Conservation (phyloP, 164 flowering plant genomes). For the Dillenia suffruticosa region DNA sequence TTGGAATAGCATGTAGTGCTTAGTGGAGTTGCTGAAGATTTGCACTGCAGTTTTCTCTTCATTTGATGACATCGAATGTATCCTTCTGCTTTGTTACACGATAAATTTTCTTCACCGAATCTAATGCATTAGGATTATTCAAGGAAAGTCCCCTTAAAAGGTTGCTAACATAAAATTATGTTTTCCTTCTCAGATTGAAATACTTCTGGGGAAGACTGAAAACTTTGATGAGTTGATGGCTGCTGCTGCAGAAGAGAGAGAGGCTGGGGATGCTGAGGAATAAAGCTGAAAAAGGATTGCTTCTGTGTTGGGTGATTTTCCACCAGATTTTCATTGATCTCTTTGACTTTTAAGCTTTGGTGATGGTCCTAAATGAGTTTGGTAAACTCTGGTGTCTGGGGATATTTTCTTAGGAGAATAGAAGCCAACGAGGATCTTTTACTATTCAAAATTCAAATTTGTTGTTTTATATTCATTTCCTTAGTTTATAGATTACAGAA, state of each 20-base stretch:
- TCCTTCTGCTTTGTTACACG: too few species aligned
- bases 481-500: too few species aligned
- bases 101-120: too few species aligned
- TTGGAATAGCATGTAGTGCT: too few species aligned
- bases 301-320: not conserved
- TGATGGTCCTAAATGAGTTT: conserved; percentile 5
- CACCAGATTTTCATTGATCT: not conserved
- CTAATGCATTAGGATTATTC: too few species aligned
- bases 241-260: conserved; percentile 68
- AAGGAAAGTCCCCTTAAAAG: not conserved
- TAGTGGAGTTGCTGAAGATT: too few species aligned
- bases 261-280: conserved; percentile 40
- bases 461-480: not conserved
- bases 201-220: conserved; percentile 68
- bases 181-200: conserved; percentile 58
- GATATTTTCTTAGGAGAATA: conserved; percentile 8
- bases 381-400: not conserved
- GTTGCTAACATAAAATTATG: not conserved
- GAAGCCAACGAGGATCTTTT: conserved; percentile 8
- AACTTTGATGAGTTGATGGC: conserved; percentile 91
- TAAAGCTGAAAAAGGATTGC: conserved; percentile 29
- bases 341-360: not conserved
- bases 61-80: too few species aligned
- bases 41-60: too few species aligned
- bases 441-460: conserved; percentile 11